A percentile compares a stretch with the other conserved stretches of the same genome.
phyloP scores from a whole-genome alignment of 192 early-diverging fungal species.

The Oehlia diaphana region DNA sequence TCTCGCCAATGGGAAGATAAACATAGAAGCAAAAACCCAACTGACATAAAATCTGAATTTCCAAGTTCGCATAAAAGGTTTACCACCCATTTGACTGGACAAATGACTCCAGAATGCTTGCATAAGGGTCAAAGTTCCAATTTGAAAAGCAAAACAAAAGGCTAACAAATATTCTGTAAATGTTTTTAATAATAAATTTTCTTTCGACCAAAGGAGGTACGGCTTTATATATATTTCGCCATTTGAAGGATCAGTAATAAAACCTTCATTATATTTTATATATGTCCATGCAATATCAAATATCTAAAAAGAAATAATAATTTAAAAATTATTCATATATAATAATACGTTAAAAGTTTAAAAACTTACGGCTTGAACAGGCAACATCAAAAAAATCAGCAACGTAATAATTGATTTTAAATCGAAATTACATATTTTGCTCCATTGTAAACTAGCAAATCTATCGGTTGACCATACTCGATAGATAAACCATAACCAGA shows the following conservation, averaged over 20 bases:
- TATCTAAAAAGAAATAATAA: background rate
- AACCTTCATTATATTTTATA: slow-evolving; percentile 10
- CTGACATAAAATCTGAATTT: slow-evolving; percentile 7
- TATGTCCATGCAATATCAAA: background rate
- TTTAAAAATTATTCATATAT: background rate
- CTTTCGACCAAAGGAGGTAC: background rate
- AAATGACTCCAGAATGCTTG: slow-evolving; percentile 24
- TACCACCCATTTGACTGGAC: background rate
- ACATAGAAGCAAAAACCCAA: background rate
- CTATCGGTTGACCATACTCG: slow-evolving; percentile 13
- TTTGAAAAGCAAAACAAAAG: background rate
- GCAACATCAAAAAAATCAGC: background rate
- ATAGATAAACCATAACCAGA: slow-evolving; percentile 18
- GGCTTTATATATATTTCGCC: background rate
- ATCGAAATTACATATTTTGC: background rate
- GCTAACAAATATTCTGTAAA: background rate
- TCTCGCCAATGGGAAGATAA: background rate
- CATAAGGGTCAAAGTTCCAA: background rate
- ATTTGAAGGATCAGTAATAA: background rate
- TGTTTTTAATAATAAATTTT: background rate
- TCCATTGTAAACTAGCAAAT: slow-evolving; percentile 1
- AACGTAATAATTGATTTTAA: slow-evolving; percentile 17
- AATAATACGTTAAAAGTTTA: background rate
- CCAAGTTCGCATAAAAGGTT: slow-evolving; percentile 9
- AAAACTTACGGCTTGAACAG: slow-evolving; percentile 1